Evolutionary conservation across 2,329 filamentous ascomycete species (phyloP), one percentile per base, ranked within the genome.

Genomic region (Arthrobotrys musiformis): DNA sequence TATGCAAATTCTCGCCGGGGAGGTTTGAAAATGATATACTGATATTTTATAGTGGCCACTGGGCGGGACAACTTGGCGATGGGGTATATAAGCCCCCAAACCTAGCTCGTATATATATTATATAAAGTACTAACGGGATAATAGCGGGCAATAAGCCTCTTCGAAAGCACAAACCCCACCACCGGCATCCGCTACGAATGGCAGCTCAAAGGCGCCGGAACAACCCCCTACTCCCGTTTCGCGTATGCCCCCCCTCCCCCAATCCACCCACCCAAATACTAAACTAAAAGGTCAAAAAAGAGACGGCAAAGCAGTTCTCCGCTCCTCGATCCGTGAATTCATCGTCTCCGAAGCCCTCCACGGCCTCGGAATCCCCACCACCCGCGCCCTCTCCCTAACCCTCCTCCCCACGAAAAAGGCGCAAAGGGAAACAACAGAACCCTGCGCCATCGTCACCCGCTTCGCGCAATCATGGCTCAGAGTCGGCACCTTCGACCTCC

Each of bases 1-100:
- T 77, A 72, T 37, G 60, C 33, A 13, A 22, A n/a, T 24, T 13
- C 42, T 24, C 24, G 7, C 4, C 6, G 7, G 30, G 11, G 40
- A 42, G 6, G 40, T 11, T 42, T 6, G 15, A 17, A 42, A 6
- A 30, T 50, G 35, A 3, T 22, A 33, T 50, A 52, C 7, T 50
- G 40, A 13, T 35, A 19, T 13, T n/a, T 4, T 35, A 35, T 72
- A 86, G 84, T 82, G 95, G 95, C 4, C 90, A 92, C 79, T 99
- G 94, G 94, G 95, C 95, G 2, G 94, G 95, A 4, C 95, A 99
- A 83, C 89, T 99, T 0, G 95, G 95, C 46, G 95, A 99, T 82
- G 95, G 95, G 11, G 84, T 85, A 81, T 79, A 83, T 79, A n/a
- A n/a, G n/a, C n/a, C n/a, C n/a, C n/a, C n/a, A n/a, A n/a, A n/a